Percentiles rank a stretch among this genome's conserved stretches.
phyloP scores from a whole-genome alignment of 768 basidiomycete species.

The Termitomyces sp. region DNA sequence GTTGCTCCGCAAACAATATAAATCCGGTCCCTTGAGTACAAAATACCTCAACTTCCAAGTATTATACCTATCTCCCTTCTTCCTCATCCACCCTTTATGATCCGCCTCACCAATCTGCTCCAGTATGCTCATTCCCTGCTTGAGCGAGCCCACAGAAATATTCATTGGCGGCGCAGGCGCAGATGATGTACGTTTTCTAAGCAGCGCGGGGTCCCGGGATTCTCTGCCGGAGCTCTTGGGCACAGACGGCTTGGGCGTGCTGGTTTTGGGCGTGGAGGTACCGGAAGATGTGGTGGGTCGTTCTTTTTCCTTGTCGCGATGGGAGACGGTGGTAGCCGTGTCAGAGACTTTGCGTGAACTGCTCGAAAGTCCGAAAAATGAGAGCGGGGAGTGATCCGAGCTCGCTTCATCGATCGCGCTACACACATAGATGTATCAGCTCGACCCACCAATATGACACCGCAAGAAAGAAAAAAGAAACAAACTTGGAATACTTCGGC shows the following conservation, averaged over 20 bases:
- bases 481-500: constrained; percentile 67
- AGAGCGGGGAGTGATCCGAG: constrained; percentile 34
- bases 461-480: constrained; percentile 17
- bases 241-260: constrained; percentile 15
- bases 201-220: constrained; percentile 35
- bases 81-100: constrained; percentile 91
- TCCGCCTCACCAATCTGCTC: constrained; percentile 92
- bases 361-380: constrained; percentile 48
- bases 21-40: constrained; percentile 86
- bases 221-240: constrained; percentile 20
- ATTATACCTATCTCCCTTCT: constrained; percentile 92
- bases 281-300: constrained; percentile 24
- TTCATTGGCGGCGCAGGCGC: constrained; percentile 22
- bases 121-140: constrained; percentile 70
- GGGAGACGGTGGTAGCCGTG: constrained; percentile 18
- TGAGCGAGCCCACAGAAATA: constrained; percentile 34
- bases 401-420: constrained; percentile 32
- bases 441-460: neutral
- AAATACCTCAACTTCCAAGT: constrained; percentile 92
- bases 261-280: constrained; percentile 21
- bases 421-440: neutral
- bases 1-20: constrained; percentile 84
- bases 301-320: constrained; percentile 20
- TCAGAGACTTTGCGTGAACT: constrained; percentile 38
- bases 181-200: constrained; percentile 59